Percentiles rank a stretch among this genome's conserved stretches.
Conservation (phyloP, 2,329 filamentous ascomycete species). For the Neofusicoccum laricinum region DNA sequence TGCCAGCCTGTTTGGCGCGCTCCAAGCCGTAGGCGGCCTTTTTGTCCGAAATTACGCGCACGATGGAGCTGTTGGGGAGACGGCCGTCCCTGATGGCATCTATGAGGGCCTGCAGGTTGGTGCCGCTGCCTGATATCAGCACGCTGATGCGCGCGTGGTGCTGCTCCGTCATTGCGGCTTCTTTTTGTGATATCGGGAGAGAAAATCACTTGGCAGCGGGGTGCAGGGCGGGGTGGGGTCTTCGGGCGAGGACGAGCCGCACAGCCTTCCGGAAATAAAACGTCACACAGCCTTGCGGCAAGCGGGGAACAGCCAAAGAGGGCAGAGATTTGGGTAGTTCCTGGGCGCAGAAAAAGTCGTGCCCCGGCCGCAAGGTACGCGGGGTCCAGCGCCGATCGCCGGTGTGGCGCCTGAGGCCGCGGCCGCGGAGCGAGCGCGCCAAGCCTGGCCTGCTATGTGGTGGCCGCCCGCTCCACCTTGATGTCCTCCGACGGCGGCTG, state of each 20-base stretch:
- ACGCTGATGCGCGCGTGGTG: slow-evolving; percentile 51
- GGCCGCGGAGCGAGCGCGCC: slow-evolving; percentile 1
- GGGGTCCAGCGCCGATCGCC: slow-evolving; percentile 5
- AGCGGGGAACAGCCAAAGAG: background rate
- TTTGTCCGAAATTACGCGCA: slow-evolving; percentile 59
- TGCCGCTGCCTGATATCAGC: slow-evolving; percentile 61
- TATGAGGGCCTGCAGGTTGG: slow-evolving; percentile 76
- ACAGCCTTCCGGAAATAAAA: too few relatives aligned
- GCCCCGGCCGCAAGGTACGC: background rate
- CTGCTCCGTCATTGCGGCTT: slow-evolving; percentile 7
- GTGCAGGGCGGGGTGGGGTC: background rate
- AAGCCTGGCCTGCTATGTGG: background rate
- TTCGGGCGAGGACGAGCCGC: too few relatives aligned
- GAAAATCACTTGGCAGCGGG: background rate
- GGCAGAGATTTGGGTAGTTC: slow-evolving; percentile 2
- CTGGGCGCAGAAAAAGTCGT: background rate
- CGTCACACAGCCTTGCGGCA: background rate
- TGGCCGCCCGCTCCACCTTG: background rate
- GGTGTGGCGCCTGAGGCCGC: background rate
- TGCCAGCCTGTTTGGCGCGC: slow-evolving; percentile 58
- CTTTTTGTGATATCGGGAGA: background rate
- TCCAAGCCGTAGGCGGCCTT: slow-evolving; percentile 63
- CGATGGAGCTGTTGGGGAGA: slow-evolving; percentile 53
- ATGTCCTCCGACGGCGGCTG: background rate
- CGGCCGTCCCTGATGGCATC: slow-evolving; percentile 50